Evolutionary conservation across 2,329 filamentous ascomycete species (phyloP).

Genomic region (Colletotrichum plurivorum): DNA sequence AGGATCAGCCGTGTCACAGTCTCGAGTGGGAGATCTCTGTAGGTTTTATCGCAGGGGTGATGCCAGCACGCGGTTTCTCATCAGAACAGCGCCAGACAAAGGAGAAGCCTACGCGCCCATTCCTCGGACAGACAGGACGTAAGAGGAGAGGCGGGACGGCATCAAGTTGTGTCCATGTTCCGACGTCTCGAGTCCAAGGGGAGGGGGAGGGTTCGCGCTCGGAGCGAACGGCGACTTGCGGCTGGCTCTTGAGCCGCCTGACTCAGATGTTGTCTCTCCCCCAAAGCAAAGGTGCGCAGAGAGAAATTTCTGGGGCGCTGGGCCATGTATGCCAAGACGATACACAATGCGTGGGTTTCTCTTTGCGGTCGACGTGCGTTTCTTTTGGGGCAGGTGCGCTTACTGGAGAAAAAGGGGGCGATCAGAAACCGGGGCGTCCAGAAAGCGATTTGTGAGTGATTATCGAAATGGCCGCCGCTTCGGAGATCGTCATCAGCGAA

Average conservation of each 20-base stretch:
- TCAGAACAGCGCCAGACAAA: neutral
- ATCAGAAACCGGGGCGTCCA: neutral
- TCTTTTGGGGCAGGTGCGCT: slow-evolving; percentile 22
- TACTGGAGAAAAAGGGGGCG: neutral
- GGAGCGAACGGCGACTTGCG: slow-evolving; percentile 10
- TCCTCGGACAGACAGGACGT: neutral
- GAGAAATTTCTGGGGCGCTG: slow-evolving; percentile 15
- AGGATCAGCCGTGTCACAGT: slow-evolving; percentile 34
- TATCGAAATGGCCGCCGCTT: neutral
- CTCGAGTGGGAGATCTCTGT: slow-evolving; percentile 25
- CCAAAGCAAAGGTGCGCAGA: neutral
- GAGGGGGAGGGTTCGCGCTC: slow-evolving; percentile 1
- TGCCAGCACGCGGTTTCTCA: neutral
- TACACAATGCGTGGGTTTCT: slow-evolving; percentile 26
- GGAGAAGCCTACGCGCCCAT: too few relatives aligned
- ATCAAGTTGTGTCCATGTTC: slow-evolving; percentile 27
- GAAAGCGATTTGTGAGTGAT: slow-evolving; percentile 22
- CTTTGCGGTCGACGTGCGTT: slow-evolving; percentile 11
- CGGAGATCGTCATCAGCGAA: slow-evolving; percentile 32
- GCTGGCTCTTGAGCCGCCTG: slow-evolving; percentile 15
- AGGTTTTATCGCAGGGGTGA: neutral
- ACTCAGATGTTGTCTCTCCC: slow-evolving; percentile 22
- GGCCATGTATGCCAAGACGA: slow-evolving; percentile 24
- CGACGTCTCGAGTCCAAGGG: slow-evolving; percentile 33
- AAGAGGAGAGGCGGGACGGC: slow-evolving; percentile 22